A percentile compares a stretch with the other conserved stretches of the same genome.
phyloP scores from a whole-genome alignment of 495 filamentous ascomycete species.

The Penicillium ochrochloron region DNA sequence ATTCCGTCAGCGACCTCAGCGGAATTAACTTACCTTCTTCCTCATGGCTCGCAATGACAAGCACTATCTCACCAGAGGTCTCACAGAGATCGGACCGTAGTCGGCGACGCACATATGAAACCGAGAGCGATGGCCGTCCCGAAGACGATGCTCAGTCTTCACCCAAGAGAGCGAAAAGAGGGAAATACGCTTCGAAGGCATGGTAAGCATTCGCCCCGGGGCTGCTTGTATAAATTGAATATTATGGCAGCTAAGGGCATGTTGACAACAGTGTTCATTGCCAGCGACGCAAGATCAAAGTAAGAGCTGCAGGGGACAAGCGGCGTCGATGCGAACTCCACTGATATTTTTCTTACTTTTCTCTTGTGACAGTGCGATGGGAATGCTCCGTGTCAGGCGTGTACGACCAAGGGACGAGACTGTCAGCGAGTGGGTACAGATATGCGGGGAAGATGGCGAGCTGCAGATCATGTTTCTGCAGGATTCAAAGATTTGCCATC shows the following conservation, averaged over 20 bases:
- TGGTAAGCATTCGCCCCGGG: constrained; percentile 22
- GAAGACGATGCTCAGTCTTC: not conserved
- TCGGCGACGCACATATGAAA: not conserved
- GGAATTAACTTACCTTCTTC: not conserved
- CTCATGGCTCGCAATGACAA: not conserved
- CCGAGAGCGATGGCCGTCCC: not conserved
- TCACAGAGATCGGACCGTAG: not conserved
- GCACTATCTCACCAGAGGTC: not conserved
- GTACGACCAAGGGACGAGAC: constrained; percentile 15
- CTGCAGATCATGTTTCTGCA: not conserved
- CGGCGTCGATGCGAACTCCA: not conserved
- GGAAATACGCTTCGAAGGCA: constrained; percentile 34
- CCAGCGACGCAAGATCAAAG: constrained; percentile 32
- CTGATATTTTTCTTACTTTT: not conserved
- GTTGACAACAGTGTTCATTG: constrained; percentile 22
- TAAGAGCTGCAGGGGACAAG: constrained; percentile 5
- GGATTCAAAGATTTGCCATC: constrained; percentile 9
- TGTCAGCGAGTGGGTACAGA: constrained; percentile 26
- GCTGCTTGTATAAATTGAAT: not conserved
- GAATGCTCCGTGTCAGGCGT: constrained; percentile 28
- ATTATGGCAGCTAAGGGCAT: not conserved
- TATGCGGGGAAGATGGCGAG: constrained; percentile 30
- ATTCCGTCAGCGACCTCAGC: constrained; percentile 9
- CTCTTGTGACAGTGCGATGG: constrained; percentile 30
- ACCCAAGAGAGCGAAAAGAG: constrained; percentile 25